Conservation (phyloP, 2,329 filamentous ascomycete genomes). For the Penicillium palitans region DNA sequence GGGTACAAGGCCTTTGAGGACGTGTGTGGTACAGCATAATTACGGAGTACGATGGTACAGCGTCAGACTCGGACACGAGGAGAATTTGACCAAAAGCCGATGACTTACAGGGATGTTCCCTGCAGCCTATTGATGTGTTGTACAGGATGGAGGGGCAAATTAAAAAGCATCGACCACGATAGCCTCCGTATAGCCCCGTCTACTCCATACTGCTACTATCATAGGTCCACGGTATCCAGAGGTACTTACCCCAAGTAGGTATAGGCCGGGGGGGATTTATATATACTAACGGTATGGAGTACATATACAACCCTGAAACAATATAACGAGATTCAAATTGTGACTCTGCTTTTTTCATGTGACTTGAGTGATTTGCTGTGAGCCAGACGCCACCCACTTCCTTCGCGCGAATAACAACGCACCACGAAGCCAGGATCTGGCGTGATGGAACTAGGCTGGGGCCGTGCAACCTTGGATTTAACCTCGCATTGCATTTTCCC, state of each 20-base stretch:
- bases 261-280: background rate
- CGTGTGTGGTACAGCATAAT: slow-evolving; percentile 3
- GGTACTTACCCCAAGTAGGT: background rate
- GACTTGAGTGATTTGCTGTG: slow-evolving; percentile 7
- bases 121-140: slow-evolving; percentile 13
- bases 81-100: slow-evolving; percentile 5
- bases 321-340: background rate
- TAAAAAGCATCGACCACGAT: background rate
- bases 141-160: slow-evolving; percentile 8
- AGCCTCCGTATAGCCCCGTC: slow-evolving; percentile 1
- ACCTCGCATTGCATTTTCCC: slow-evolving; percentile 32
- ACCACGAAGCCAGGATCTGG: slow-evolving; percentile 22
- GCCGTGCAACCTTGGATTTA: slow-evolving; percentile 28
- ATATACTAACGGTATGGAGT: background rate
- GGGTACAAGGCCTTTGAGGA: slow-evolving; percentile 14
- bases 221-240: background rate
- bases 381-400: slow-evolving; percentile 4
- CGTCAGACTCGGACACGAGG: slow-evolving; percentile 10
- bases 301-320: background rate
- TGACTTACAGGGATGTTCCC: slow-evolving; percentile 9
- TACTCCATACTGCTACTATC: background rate
- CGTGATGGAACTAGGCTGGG: slow-evolving; percentile 10
- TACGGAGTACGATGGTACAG: background rate
- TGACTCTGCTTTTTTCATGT: background rate
- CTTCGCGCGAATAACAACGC: slow-evolving; percentile 17